These are phyloP conservation scores for Lecanicillium sp. DNA, from an alignment of 2,329 filamentous ascomycete genomes.

Conservation along the genomic window DNA sequence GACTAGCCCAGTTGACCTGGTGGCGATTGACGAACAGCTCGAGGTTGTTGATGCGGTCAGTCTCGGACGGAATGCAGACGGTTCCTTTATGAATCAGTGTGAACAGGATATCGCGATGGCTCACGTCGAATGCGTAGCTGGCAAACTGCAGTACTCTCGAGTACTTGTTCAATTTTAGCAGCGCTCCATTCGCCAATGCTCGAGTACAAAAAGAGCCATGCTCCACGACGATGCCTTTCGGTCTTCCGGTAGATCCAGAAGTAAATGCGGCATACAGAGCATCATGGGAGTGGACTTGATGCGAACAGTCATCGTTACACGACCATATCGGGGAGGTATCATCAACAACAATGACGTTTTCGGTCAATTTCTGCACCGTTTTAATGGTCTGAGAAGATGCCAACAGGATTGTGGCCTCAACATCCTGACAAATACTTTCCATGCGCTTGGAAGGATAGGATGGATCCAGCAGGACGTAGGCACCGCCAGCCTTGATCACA, in stretches of 20 bases:
- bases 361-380: slow-evolving; percentile 6
- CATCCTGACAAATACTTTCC: slow-evolving; percentile 11
- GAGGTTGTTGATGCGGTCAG: slow-evolving; percentile 6
- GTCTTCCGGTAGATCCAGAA: slow-evolving; percentile 42
- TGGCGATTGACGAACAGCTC: slow-evolving; percentile 6
- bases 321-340: not conserved
- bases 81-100: slow-evolving; percentile 5
- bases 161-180: not conserved
- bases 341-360: not conserved
- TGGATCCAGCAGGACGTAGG: slow-evolving; percentile 19
- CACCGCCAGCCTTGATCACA: slow-evolving; percentile 16
- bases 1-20: slow-evolving; percentile 5
- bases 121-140: slow-evolving; percentile 8
- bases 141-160: slow-evolving; percentile 9
- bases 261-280: slow-evolving; percentile 37
- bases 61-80: slow-evolving; percentile 9
- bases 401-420: slow-evolving; percentile 13
- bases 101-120: slow-evolving; percentile 4
- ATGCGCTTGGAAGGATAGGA: slow-evolving; percentile 13
- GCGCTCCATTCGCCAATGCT: slow-evolving; percentile 7
- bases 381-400: slow-evolving; percentile 9
- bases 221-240: slow-evolving; percentile 39
- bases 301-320: not conserved
- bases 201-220: slow-evolving; percentile 13
- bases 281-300: not conserved